Percentiles rank a stretch among this genome's conserved stretches.
phyloP scores from a whole-genome alignment of 805 yeast genomes.

The Starmerella riodocensis region DNA sequence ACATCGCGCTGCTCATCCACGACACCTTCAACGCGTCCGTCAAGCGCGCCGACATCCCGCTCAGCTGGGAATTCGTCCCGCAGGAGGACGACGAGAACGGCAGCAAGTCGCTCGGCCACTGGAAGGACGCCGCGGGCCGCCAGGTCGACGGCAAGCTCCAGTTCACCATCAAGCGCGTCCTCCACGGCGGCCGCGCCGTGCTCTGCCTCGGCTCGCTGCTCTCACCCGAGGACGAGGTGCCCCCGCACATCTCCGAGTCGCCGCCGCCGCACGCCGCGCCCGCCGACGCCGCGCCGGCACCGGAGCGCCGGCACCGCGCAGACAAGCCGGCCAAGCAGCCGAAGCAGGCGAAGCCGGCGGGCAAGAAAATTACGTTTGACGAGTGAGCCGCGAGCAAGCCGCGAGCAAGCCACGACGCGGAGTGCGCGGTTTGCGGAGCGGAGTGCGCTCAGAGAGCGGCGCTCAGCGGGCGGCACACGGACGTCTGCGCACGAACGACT shows the following conservation, averaged over 20 bases:
- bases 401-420: no score
- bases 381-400: neutral
- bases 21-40: slow-evolving; percentile 93
- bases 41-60: slow-evolving; percentile 74
- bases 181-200: slow-evolving; percentile 58
- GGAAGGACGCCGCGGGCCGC: slow-evolving; percentile 67
- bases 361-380: slow-evolving; percentile 1
- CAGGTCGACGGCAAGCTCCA: slow-evolving; percentile 71
- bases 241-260: no score
- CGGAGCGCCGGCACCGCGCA: no score
- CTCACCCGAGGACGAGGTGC: slow-evolving; percentile 16
- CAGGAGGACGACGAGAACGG: slow-evolving; percentile 38
- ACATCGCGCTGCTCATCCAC: slow-evolving; percentile 77
- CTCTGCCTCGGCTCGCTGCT: slow-evolving; percentile 69
- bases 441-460: no score
- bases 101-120: slow-evolving; percentile 59
- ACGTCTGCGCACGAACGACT: no score
- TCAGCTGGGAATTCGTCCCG: slow-evolving; percentile 72
- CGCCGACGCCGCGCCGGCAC: no score
- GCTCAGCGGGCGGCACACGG: no score
- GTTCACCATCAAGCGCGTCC: slow-evolving; percentile 56
- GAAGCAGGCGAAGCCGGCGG: no score
- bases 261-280: no score
- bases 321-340: no score
- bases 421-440: no score